Evolutionary conservation across 1,284 basidiomycete species (phyloP), one percentile per base, ranked within the genome.

Genomic region (Termitomyces sp.): DNA sequence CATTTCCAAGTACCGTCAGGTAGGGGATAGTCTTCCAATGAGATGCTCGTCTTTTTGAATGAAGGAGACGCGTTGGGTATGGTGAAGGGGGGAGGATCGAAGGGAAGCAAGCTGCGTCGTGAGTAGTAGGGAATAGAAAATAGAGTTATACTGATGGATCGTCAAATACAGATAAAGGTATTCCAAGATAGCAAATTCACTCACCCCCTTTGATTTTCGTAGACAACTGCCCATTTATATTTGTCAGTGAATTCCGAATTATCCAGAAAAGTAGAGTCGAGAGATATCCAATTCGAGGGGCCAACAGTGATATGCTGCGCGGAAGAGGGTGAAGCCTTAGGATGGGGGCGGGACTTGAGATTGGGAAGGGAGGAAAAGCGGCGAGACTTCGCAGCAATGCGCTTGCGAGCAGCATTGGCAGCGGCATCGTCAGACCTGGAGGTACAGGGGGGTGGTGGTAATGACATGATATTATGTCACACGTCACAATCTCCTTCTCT

Each of bases 1-100:
- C 89, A 92, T 43, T 70, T 77, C 90, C 90, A 92, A 10, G 78
- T 81, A 24, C 87, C 88, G 61, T 90, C 87, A 1, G 89, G 90
- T 24, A 92, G 78, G n/a, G 87, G 85, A 61, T 86, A 92, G 49
- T 80, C 78, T 3, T 70, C 67, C 5, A 89, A 75, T 8, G 83
- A 78, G 47, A 85, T 73, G 3, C 77, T 75, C 1, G 82, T 78
- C 60, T 82, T 76, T 50, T 72, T 67, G 5, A 70, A 70, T 15
- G 75, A 75, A 46, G 69, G 70, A 17, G 62, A 54, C 9, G 70
- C 62, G 44, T 76, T 71, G 1, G 86, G 84, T 4, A 82, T 65
- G 0, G 89, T 90, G 69, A 87, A 92, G 1, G 89, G 78, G 3
- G 81, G 77, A n/a, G 90, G 89, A 63, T 91, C 90, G 42, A 72